Conservation (phyloP, 306 rosid genomes). For the Citrullus amarus region DNA sequence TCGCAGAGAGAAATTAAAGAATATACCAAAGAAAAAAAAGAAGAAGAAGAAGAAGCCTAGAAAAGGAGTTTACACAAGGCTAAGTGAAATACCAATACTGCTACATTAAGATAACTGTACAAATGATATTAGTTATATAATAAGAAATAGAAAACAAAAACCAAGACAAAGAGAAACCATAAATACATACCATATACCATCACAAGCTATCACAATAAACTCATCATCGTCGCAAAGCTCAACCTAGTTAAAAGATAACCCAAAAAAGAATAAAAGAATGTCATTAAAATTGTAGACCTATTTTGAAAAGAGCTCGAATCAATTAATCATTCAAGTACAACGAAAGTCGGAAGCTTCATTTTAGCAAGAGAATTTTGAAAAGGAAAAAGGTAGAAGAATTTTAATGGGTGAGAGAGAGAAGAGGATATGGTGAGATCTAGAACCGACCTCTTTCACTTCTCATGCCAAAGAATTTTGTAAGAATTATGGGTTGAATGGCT, state of each 20-base stretch:
- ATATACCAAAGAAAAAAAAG: too few species aligned
- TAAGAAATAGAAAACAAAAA: not conserved
- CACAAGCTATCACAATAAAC: slow-evolving; percentile 67
- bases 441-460: not conserved
- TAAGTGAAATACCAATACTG: not conserved
- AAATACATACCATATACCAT: slow-evolving; percentile 81
- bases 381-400: not conserved
- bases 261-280: not conserved
- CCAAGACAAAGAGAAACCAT: not conserved
- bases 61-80: not conserved
- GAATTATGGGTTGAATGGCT: not conserved
- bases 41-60: too few species aligned
- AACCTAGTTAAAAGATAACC: slow-evolving; percentile 28
- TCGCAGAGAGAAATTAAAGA: too few species aligned
- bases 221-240: slow-evolving; percentile 90
- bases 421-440: not conserved
- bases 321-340: not conserved
- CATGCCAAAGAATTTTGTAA: not conserved
- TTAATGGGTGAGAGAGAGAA: not conserved
- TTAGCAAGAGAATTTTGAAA: not conserved
- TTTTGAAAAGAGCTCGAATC: not conserved
- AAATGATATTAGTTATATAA: not conserved
- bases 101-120: too few species aligned
- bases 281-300: slow-evolving; percentile 3
- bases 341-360: not conserved